These are phyloP conservation scores for Metschnikowia dekortorum DNA, from an alignment of 805 yeast species.

Conservation along the genomic window DNA sequence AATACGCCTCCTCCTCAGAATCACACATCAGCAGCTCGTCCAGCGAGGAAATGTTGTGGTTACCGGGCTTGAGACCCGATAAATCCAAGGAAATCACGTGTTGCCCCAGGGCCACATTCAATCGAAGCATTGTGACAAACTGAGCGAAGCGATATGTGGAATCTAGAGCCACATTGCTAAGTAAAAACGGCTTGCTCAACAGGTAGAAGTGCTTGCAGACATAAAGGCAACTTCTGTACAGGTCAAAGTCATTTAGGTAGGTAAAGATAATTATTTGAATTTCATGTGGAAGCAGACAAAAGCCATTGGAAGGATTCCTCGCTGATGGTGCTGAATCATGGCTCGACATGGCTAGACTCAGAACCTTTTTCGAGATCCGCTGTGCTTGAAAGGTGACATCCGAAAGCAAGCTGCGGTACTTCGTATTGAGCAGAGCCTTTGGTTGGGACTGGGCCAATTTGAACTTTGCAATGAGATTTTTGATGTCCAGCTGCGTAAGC, in stretches of 20 bases:
- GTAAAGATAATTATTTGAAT: constrained; percentile 35
- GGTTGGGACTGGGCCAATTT: constrained; percentile 14
- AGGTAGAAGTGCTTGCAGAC: constrained; percentile 49
- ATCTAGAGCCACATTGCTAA: constrained; percentile 49
- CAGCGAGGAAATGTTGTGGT: constrained; percentile 18
- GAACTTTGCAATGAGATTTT: constrained; percentile 16
- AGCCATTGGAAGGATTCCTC: constrained; percentile 2
- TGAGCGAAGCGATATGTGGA: constrained; percentile 81
- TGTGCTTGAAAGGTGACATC: constrained; percentile 44
- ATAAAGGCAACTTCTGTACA: constrained; percentile 39
- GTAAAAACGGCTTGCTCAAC: constrained; percentile 52
- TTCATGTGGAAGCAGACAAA: constrained; percentile 41
- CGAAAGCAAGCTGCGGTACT: constrained; percentile 44
- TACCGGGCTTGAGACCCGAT: constrained; percentile 40
- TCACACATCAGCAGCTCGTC: constrained; percentile 7
- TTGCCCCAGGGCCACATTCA: constrained; percentile 50
- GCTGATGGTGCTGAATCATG: background rate
- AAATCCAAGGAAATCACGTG: constrained; percentile 57
- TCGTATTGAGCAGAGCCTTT: constrained; percentile 35
- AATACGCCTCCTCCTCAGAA: constrained; percentile 1
- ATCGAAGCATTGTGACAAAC: constrained; percentile 63
- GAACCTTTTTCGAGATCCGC: constrained; percentile 32
- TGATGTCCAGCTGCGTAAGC: constrained; percentile 31
- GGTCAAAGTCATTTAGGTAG: constrained; percentile 32
- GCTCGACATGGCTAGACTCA: constrained; percentile 3